phyloP scores from a whole-genome alignment of 1,284 basidiomycete species.

The Mycena sp. region DNA sequence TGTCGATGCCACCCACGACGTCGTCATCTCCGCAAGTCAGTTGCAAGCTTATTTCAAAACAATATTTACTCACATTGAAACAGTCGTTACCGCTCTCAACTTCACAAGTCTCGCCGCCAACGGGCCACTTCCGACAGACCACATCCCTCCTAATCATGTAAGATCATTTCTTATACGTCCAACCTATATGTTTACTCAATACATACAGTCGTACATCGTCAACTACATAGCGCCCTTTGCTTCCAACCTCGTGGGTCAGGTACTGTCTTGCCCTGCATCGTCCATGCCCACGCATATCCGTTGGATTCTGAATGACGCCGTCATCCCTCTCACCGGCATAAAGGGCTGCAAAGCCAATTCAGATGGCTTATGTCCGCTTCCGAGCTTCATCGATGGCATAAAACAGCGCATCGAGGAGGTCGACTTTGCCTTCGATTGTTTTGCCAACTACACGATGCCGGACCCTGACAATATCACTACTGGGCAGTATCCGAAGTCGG shows the following conservation, averaged over 20 bases:
- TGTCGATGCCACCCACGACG: conserved; percentile 87
- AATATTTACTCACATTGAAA: not conserved
- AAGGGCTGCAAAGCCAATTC: conserved; percentile 59
- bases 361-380: conserved; percentile 65
- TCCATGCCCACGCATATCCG: conserved; percentile 7
- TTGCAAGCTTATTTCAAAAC: not conserved
- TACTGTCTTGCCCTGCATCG: conserved; percentile 56
- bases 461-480: conserved; percentile 49
- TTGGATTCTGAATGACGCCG: conserved; percentile 16
- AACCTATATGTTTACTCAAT: too few species aligned
- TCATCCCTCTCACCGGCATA: conserved; percentile 67
- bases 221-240: conserved; percentile 61
- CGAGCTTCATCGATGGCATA: conserved; percentile 60
- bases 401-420: conserved; percentile 56
- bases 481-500: conserved; percentile 36
- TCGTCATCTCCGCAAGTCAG: conserved; percentile 50
- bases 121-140: conserved; percentile 61
- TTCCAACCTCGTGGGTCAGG: conserved; percentile 60
- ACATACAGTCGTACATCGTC: conserved; percentile 46
- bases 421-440: conserved; percentile 54
- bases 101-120: conserved; percentile 59
- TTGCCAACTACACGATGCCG: conserved; percentile 53
- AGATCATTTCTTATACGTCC: conserved; percentile 61
- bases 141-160: conserved; percentile 60
- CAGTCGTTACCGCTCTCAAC: conserved; percentile 61